Evolutionary conservation across 192 early-diverging fungal genomes (phyloP).

Genomic region (Gigaspora rosea): DNA sequence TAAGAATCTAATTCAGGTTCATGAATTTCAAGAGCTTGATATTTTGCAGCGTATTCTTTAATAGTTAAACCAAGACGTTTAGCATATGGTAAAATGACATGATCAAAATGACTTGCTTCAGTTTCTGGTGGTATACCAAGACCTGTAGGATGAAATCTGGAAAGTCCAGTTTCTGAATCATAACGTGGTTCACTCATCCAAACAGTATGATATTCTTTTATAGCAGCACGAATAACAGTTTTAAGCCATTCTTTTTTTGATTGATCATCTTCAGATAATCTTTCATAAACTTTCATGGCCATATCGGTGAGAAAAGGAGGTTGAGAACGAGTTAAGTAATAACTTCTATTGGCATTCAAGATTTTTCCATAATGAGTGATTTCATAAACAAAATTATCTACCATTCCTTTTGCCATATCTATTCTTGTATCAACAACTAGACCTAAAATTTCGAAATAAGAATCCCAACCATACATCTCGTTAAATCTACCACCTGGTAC

Average conservation of each 20-base stretch:
- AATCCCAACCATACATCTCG: constrained; percentile 99
- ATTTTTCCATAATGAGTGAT: constrained; percentile 99
- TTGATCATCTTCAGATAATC: constrained; percentile 50
- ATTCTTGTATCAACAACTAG: constrained; percentile 83
- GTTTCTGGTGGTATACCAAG: constrained; percentile 98
- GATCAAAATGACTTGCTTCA: constrained; percentile 88
- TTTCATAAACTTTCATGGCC: constrained; percentile 77
- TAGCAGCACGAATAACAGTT: constrained; percentile 65
- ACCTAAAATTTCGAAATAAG: constrained; percentile 91
- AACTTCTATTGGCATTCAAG: constrained; percentile 96
- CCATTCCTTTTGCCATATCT: constrained; percentile 90
- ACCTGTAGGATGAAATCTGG: constrained; percentile 86
- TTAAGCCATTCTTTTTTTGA: constrained; percentile 76
- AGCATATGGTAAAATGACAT: constrained; percentile 83
- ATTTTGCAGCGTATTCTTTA: constrained; percentile 72
- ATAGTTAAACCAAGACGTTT: constrained; percentile 62
- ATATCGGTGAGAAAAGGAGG: constrained; percentile 99
- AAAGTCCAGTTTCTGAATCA: constrained; percentile 74
- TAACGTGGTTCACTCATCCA: constrained; percentile 85
- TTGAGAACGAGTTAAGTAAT: constrained; percentile 96
- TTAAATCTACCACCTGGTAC: constrained; percentile 99
- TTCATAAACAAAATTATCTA: constrained; percentile 97
- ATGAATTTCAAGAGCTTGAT: constrained; percentile 64
- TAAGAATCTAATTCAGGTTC: constrained; percentile 91
- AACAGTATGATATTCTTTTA: constrained; percentile 91